Evolutionary conservation across 805 yeast species (phyloP), one percentile per base, ranked within the genome.

Genomic region (Starmerella apis): DNA sequence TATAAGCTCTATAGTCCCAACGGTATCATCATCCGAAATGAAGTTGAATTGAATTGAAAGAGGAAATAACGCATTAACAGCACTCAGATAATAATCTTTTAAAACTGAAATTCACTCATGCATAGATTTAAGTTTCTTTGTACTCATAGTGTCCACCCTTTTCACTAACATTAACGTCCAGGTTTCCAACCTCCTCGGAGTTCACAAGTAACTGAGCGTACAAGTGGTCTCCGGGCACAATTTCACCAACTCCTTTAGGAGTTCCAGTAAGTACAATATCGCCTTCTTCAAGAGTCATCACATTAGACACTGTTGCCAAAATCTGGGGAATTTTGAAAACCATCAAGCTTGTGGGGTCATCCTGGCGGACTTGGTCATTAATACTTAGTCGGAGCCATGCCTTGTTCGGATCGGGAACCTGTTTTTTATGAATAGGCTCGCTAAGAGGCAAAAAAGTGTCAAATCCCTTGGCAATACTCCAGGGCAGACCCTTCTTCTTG

Each of bases 381-480:
- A 92, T 78, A 23, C 73, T 73, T 53, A 86, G 73, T 48, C 71
- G 68, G 61, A 82, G 71, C 51, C 73, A 73, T 13, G 80, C 87
- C 31, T 81, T 74, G 61, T 83, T 81, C 3, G 94, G 94, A 59
- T 83, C 84, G 4, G 79, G 74, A 49, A 92, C 78, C 53, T 71
- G 63, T 0, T 63, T 65, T 60, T 83, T 82, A 9, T 88, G 77
- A 48, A 92, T 81, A 56, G 79, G 77, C 19, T 70, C 66, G 7
- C 94, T 81, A n/a, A 92, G 63, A 1, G 99, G 99, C 64, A 85
- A 73, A 66, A 92, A 92, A 0, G 98, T 90, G 63, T 92, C 99
- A 65, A 87, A 90, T 0, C 98, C 98, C 64, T 92, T 92, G 31
- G 92, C 95, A 56, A 87, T 86, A 4, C 90, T 69, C 99, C 99